Conservation (phyloP, 2,329 filamentous ascomycete genomes). For the Fusarium annulatum region DNA sequence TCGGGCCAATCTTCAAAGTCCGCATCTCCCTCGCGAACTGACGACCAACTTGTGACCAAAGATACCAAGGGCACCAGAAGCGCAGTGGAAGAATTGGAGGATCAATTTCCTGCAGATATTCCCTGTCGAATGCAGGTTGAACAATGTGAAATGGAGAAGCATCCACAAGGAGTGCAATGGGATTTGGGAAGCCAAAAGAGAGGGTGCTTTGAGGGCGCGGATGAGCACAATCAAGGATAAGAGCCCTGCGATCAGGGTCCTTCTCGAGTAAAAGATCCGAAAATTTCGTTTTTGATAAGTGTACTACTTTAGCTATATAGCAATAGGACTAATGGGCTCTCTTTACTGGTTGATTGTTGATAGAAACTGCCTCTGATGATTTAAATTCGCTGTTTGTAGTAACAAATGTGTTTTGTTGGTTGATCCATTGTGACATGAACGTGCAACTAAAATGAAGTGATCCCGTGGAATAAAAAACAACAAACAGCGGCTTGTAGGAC, state of each 20-base stretch:
- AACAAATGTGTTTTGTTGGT: background rate
- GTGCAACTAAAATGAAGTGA: background rate
- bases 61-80: background rate
- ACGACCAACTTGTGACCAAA: background rate
- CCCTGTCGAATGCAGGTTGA: background rate
- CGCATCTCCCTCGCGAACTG: background rate
- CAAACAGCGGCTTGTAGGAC: too few species aligned
- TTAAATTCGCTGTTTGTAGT: background rate
- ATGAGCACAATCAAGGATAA: background rate
- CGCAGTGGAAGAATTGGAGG: background rate
- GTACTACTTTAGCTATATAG: background rate
- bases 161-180: background rate
- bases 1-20: background rate
- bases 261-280: background rate
- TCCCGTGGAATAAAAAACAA: rapidly evolving
- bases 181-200: background rate
- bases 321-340: background rate
- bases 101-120: background rate
- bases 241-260: background rate
- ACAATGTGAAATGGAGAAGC: background rate
- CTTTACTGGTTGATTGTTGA: background rate
- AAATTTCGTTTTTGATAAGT: background rate
- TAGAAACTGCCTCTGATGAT: background rate
- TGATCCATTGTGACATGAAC: background rate
- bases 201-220: background rate